Conservation (phyloP, 1,284 basidiomycete species). For the Neonothopanus nambi region DNA sequence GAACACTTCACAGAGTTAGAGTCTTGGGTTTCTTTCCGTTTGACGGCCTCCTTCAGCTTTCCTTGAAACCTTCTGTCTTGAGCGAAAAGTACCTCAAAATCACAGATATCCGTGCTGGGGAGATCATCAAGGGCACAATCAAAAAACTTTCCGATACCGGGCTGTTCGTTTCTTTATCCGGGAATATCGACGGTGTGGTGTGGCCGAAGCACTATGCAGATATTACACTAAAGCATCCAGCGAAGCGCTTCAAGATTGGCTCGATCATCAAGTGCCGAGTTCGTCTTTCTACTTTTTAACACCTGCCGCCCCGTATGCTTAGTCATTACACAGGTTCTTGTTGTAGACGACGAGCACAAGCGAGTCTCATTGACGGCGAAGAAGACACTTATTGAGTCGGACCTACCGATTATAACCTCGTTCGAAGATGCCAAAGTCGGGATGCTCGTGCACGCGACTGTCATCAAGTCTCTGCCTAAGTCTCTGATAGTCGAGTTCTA, state of each 20-base stretch:
- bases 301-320: conserved; percentile 1
- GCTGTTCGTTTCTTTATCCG: conserved; percentile 84
- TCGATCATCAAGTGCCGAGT: conserved; percentile 85
- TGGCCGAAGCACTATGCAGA: conserved; percentile 97
- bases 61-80: conserved; percentile 81
- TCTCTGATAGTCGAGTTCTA: conserved; percentile 87
- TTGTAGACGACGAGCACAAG: conserved; percentile 81
- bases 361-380: conserved; percentile 90
- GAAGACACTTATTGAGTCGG: conserved; percentile 86
- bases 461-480: conserved; percentile 82
- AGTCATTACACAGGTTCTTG: conserved; percentile 64
- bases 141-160: conserved; percentile 79
- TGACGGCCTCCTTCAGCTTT: conserved; percentile 88
- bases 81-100: conserved; percentile 89
- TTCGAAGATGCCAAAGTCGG: conserved; percentile 75
- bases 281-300: conserved; percentile 30
- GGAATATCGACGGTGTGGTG: conserved; percentile 88
- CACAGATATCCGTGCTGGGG: conserved; percentile 82
- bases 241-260: conserved; percentile 89
- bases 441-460: conserved; percentile 78
- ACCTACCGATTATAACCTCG: conserved; percentile 67
- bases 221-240: conserved; percentile 88
- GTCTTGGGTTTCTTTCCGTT: conserved; percentile 88
- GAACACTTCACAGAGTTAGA: conserved; percentile 82
- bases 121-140: conserved; percentile 82